Base-by-base conservation (phyloP, 768 basidiomycete genomes). In the Holtermanniella nyarrowii region DNA sequence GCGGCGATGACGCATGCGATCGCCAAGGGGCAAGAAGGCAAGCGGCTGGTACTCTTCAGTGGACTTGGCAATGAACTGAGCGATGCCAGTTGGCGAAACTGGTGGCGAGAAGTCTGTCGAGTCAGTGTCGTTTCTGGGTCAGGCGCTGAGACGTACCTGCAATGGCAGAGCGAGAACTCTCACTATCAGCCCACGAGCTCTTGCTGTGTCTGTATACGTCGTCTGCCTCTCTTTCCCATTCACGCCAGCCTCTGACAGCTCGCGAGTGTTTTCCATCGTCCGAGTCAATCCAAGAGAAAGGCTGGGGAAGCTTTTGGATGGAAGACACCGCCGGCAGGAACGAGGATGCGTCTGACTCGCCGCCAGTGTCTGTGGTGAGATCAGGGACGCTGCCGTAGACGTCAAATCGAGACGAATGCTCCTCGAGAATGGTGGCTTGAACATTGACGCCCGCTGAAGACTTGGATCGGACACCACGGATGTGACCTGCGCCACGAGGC, bases 351-450 rank as follows among this genome's bases (percentile, higher is more conserved):
- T 37, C 31, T 16, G 31, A 37, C 10, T 37, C 31, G 31, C 16
- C 31, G 31, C 31, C 31, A 37, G 31, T 37, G 31, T 37, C 31
- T 7, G 31, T 37, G 10, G 31, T 37, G 31, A 37, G 31, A 37
- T 37, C 31, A 7, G 31, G 31, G 10, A 37, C 16, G 10, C 7
- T 7, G 31, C 31, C 16, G 10, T 7, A 37, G 10, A 7, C 16
- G 31, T 16, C 16, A 7, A 16, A 37, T 7, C 31, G 31, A 7
- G 31, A 16, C 31, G 62, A 66, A 10, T 59, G 56, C 52, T 63
- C 62, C 26, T 66, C 62, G 26, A 49, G 50, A 48, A 66, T 66
- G 11, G 62, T 66, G 0, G 62, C 49, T 27, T 63, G 58, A 25
- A 49, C n/a, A 5, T 48, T 54, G 26, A 66, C 56, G 4, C 55